Evolutionary conservation across 1,284 basidiomycete species (phyloP).

Genomic region (Trichosporon sp.): DNA sequence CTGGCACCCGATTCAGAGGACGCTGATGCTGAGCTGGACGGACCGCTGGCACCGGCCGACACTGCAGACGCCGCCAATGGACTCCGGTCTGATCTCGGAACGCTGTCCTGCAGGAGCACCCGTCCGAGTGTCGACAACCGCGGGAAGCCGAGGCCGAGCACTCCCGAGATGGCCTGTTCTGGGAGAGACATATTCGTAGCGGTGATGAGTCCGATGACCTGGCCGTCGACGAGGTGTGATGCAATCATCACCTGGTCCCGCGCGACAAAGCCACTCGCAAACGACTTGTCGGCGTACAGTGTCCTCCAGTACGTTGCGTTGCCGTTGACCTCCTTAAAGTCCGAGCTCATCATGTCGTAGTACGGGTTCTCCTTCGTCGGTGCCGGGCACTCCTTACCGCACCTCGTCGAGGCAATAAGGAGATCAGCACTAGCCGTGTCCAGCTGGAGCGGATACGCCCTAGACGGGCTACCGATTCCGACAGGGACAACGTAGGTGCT

Average conservation of each 20-base stretch:
- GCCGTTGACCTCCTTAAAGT: slow-evolving; percentile 37
- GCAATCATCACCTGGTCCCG: slow-evolving; percentile 43
- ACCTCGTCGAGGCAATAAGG: slow-evolving; percentile 47
- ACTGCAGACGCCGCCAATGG: background rate
- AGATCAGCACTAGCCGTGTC: slow-evolving; percentile 53
- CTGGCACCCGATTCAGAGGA: background rate
- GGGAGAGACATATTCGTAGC: slow-evolving; percentile 54
- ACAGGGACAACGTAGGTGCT: slow-evolving; percentile 51
- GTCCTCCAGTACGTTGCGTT: slow-evolving; percentile 41
- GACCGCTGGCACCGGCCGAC: background rate
- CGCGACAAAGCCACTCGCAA: slow-evolving; percentile 45
- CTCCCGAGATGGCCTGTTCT: slow-evolving; percentile 53
- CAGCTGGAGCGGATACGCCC: slow-evolving; percentile 50
- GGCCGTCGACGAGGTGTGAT: slow-evolving; percentile 29
- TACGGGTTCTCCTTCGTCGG: slow-evolving; percentile 39
- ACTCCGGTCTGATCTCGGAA: background rate
- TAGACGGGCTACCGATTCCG: slow-evolving; percentile 45
- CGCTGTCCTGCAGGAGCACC: slow-evolving; percentile 25
- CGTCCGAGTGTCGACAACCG: slow-evolving; percentile 41
- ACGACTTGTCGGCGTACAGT: slow-evolving; percentile 42
- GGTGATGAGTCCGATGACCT: slow-evolving; percentile 50
- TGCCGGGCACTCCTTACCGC: slow-evolving; percentile 41
- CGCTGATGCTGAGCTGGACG: background rate
- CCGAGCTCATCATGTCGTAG: slow-evolving; percentile 42
- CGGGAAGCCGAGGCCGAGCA: slow-evolving; percentile 57